phyloP scores from a whole-genome alignment of 345 rosid genomes.

The Crucihimalaya himalaica region DNA sequence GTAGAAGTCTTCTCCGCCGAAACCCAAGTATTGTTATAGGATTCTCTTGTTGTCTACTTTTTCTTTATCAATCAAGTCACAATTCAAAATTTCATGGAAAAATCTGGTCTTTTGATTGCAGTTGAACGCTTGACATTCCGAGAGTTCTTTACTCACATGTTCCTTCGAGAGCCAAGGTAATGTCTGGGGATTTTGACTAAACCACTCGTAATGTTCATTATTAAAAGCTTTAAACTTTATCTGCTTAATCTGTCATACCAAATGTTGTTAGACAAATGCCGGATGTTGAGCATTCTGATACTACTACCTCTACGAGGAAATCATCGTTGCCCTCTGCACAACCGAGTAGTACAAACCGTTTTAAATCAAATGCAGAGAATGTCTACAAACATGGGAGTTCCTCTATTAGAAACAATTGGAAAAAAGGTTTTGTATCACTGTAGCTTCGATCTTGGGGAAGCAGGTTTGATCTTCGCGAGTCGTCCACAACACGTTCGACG shows the following conservation, averaged over 20 bases:
- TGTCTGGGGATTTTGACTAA: not conserved
- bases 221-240: constrained; percentile 13
- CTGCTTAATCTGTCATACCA: constrained; percentile 29
- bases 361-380: no score
- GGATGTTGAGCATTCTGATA: constrained; percentile 39
- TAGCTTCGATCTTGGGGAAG: constrained; percentile 53
- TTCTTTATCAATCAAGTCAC: no score
- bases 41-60: no score
- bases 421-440: constrained; percentile 52
- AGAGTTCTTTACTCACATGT: constrained; percentile 78
- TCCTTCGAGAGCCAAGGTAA: constrained; percentile 64
- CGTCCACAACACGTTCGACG: constrained; percentile 24
- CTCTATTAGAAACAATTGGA: no score
- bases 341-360: no score
- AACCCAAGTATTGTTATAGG: no score
- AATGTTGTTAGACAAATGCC: constrained; percentile 48
- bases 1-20: no score
- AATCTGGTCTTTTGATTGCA: no score
- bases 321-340: constrained; percentile 37
- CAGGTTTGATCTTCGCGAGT: constrained; percentile 34
- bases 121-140: constrained; percentile 68
- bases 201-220: not conserved
- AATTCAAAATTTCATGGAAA: no score
- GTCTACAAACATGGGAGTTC: no score
- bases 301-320: constrained; percentile 42